phyloP scores from a whole-genome alignment of 495 filamentous ascomycete species.

The Tuber melanosporum region DNA sequence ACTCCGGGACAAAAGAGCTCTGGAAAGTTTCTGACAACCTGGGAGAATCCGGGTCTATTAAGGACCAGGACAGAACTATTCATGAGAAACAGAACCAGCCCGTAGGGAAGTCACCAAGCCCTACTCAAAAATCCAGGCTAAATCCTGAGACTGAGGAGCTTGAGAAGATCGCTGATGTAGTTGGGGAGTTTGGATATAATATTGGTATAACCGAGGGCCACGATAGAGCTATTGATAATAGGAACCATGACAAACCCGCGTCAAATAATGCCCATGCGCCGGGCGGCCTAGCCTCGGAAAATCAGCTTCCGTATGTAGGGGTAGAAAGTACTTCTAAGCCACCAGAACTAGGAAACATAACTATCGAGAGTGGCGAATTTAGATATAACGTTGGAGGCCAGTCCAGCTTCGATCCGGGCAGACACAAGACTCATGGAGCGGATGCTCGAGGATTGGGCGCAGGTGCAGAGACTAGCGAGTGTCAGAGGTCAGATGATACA shows the following conservation, averaged over 20 bases:
- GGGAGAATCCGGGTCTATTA: background rate
- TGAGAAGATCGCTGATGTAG: background rate
- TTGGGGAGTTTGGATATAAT: slow-evolving; percentile 12
- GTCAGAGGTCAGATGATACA: background rate
- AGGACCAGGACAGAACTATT: background rate
- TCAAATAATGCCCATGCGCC: background rate
- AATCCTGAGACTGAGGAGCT: slow-evolving; percentile 11
- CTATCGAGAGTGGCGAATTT: background rate
- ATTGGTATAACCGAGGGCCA: slow-evolving; percentile 10
- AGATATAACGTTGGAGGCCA: slow-evolving; percentile 3
- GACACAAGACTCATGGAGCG: background rate
- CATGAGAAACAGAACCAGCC: background rate
- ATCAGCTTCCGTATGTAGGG: background rate
- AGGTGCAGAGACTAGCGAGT: background rate
- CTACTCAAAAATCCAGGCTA: background rate
- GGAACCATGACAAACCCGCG: background rate
- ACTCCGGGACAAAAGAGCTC: slow-evolving; percentile 3
- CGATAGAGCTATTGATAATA: background rate
- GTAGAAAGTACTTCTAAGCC: background rate
- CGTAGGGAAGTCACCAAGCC: background rate
- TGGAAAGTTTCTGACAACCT: background rate
- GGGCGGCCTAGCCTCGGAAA: background rate
- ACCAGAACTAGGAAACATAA: background rate
- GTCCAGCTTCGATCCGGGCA: background rate
- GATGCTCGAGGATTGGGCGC: background rate